Conservation (phyloP, 2,329 filamentous ascomycete genomes). For the Fusarium equiseti region DNA sequence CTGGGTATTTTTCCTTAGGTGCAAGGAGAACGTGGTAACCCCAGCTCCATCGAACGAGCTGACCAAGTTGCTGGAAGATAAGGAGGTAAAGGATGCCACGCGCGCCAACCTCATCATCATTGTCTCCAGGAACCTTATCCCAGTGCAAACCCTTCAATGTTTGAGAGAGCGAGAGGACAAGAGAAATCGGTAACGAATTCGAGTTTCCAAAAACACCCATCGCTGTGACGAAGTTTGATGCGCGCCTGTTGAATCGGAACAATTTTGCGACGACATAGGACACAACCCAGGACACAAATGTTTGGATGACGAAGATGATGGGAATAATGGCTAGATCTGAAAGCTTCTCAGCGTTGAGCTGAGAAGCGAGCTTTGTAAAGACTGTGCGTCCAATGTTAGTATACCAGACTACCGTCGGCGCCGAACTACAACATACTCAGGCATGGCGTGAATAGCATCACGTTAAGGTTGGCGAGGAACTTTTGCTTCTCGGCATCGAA, state of each 20-base stretch:
- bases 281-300: constrained; percentile 84
- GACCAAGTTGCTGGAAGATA: constrained; percentile 97
- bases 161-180: constrained; percentile 92
- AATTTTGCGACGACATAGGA: constrained; percentile 76
- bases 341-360: constrained; percentile 91
- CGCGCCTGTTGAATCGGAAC: constrained; percentile 85
- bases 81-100: constrained; percentile 94
- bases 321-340: constrained; percentile 93
- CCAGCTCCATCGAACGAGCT: constrained; percentile 97
- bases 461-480: constrained; percentile 95
- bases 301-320: constrained; percentile 92
- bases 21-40: constrained; percentile 96
- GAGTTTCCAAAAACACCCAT: constrained; percentile 99
- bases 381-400: constrained; percentile 63
- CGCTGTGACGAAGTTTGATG: constrained; percentile 93
- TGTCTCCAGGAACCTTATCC: constrained; percentile 91
- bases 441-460: constrained; percentile 95
- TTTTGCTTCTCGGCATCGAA: constrained; percentile 98
- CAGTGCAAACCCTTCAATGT: constrained; percentile 93
- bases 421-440: constrained; percentile 71
- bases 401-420: constrained; percentile 31
- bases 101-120: constrained; percentile 93
- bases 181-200: constrained; percentile 95
- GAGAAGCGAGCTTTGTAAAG: constrained; percentile 95
- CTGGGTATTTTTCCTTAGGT: constrained; percentile 78